Conservation (phyloP, 2,329 filamentous ascomycete species). For the Penicillium italicum region DNA sequence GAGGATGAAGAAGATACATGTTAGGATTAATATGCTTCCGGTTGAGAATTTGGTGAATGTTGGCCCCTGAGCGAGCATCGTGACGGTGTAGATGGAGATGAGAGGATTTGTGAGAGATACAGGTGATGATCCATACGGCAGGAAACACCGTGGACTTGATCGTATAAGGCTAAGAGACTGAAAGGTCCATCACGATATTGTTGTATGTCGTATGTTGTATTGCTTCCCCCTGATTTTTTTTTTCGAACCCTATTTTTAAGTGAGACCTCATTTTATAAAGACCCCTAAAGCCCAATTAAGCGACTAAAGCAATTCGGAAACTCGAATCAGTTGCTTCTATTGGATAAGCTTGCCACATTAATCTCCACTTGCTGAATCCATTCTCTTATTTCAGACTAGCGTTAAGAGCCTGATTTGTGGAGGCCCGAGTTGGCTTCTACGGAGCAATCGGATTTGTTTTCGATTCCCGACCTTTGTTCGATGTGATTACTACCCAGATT, state of each 20-base stretch:
- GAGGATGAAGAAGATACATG: conserved; percentile 5
- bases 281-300: neutral
- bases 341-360: neutral
- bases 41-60: conserved; percentile 2
- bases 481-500: no score
- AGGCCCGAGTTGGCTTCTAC: neutral
- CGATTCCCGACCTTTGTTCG: neutral
- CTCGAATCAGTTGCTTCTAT: neutral
- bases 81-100: neutral
- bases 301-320: neutral
- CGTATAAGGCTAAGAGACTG: neutral
- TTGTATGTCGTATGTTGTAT: no score
- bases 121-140: neutral
- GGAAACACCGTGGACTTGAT: neutral
- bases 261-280: neutral
- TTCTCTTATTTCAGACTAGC: neutral
- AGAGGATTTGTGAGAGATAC: neutral
- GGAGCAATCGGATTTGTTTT: neutral
- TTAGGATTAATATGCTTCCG: neutral
- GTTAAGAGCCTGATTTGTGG: neutral
- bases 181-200: neutral
- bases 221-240: neutral
- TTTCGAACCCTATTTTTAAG: neutral
- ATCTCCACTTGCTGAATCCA: neutral
- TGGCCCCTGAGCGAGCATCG: neutral